A percentile compares a stretch with the other conserved stretches of the same genome.
phyloP scores from a whole-genome alignment of 1,139 yeast species.

The Candida pseudoviswanathii region DNA sequence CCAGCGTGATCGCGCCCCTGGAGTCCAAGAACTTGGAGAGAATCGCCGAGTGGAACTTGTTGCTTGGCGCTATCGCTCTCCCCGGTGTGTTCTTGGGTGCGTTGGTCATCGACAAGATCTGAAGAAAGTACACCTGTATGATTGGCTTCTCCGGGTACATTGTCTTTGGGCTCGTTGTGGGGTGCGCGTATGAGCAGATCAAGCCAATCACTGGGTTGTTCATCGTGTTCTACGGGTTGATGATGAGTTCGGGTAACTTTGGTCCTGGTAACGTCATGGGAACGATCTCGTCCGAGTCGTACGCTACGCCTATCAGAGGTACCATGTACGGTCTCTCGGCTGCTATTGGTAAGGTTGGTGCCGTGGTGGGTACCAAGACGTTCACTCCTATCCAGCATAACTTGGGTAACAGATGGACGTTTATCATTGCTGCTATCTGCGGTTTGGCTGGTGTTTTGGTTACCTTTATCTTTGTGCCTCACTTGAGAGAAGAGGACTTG shows the following conservation, averaged over 20 bases:
- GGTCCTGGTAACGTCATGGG: slow-evolving; percentile 84
- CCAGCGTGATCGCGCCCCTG: slow-evolving; percentile 32
- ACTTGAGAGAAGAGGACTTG: slow-evolving; percentile 66
- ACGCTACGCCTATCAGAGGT: slow-evolving; percentile 77
- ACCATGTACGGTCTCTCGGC: slow-evolving; percentile 55
- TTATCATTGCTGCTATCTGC: slow-evolving; percentile 67
- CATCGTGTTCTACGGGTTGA: slow-evolving; percentile 49
- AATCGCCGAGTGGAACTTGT: slow-evolving; percentile 52
- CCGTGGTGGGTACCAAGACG: slow-evolving; percentile 49
- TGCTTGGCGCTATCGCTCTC: slow-evolving; percentile 44
- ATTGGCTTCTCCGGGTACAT: slow-evolving; percentile 50
- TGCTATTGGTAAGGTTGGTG: slow-evolving; percentile 54
- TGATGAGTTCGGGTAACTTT: slow-evolving; percentile 57
- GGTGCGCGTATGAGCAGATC: slow-evolving; percentile 45
- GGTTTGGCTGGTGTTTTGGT: slow-evolving; percentile 68
- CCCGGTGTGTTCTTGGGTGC: slow-evolving; percentile 54
- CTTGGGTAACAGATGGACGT: slow-evolving; percentile 38
- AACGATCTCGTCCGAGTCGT: slow-evolving; percentile 64
- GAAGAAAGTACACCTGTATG: slow-evolving; percentile 49
- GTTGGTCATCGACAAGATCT: slow-evolving; percentile 40
- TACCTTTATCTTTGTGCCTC: slow-evolving; percentile 66
- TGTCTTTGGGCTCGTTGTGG: slow-evolving; percentile 50
- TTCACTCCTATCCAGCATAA: slow-evolving; percentile 45
- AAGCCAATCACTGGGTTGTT: slow-evolving; percentile 44
- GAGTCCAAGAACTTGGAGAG: slow-evolving; percentile 33